Evolutionary conservation across 352 stramenopile genomes (phyloP), one percentile per base, ranked within the genome.

Genomic region (Phytophthora fragariaefolia): DNA sequence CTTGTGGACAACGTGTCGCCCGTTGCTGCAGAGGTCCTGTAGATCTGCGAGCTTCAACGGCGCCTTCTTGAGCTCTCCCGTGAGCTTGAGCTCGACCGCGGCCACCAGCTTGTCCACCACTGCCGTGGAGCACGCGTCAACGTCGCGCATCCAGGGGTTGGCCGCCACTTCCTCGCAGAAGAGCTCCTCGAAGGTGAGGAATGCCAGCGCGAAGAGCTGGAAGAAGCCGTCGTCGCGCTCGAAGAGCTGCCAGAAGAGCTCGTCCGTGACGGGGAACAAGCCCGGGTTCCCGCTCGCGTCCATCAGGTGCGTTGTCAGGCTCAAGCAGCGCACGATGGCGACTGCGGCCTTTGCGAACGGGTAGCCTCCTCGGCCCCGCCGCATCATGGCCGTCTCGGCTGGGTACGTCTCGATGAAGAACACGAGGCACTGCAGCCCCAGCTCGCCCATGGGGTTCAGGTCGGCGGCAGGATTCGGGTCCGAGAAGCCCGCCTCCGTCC

Each of bases 201-300:
- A 85, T 10, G 71, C 70, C 9, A 92, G 69, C 38, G 80, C 61
- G 58, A 91, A 92, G 23, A 90, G 66, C 50, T 73, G 62, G 32
- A 78, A 90, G 56, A 92, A 89, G 28, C 71, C 80, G 53, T 66
- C 48, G 2, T 90, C 80, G 9, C 34, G 56, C 58, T 85, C 59
- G 20, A 92, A 69, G 15, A 92, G 45, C 56, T 90, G 82, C 83
- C 83, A 92, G 58, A 85, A 90, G 15, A 92, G 59, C 3, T 82
- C 79, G 20, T 74, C 49, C 0, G 63, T 80, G 4, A 90, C 76
- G 5, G 80, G 78, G 57, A 90, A 92, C 7, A 65, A 64, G 9
- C 82, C 83, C 0, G 62, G 52, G 30, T 76, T 67, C 3, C 72
- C 68, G 5, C 72, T 66, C 28, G 73, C 50, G 26, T 87, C 78